A percentile compares a stretch with the other conserved stretches of the same genome.
These are phyloP conservation scores for Ceriops tagal DNA, from an alignment of 345 rosid species.

Conservation along the genomic window DNA sequence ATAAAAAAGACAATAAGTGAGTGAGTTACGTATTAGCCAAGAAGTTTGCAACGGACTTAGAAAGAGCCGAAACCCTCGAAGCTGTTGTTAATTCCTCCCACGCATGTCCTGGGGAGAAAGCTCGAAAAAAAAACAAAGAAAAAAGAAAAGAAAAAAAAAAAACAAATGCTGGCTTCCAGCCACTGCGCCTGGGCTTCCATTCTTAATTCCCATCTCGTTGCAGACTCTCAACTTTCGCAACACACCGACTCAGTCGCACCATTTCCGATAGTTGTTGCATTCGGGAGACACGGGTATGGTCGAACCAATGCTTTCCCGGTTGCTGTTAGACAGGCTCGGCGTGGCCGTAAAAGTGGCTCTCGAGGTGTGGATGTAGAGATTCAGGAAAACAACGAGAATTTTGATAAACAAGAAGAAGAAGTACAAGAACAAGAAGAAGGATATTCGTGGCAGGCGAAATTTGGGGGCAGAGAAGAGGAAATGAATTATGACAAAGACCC, in stretches of 20 bases:
- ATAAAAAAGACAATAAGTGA: too few relatives aligned
- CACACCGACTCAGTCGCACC: neutral
- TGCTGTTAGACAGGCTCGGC: constrained; percentile 1
- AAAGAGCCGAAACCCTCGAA: too few relatives aligned
- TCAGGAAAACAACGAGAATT: constrained; percentile 18
- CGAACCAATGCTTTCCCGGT: constrained; percentile 9
- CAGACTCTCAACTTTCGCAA: neutral
- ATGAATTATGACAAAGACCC: constrained; percentile 76
- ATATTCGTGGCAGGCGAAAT: constrained; percentile 25
- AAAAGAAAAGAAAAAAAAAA: neutral
- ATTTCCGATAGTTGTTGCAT: constrained; percentile 17
- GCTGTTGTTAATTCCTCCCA: too few relatives aligned
- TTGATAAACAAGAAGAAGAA: constrained; percentile 7
- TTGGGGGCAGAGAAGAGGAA: constrained; percentile 43
- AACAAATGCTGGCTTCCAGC: constrained; percentile 4
- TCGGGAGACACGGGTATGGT: neutral
- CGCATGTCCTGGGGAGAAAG: neutral
- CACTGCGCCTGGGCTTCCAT: neutral
- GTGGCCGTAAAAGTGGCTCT: constrained; percentile 8
- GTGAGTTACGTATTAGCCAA: too few relatives aligned
- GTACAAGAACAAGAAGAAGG: constrained; percentile 8
- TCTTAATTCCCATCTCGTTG: neutral
- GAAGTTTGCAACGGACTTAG: too few relatives aligned
- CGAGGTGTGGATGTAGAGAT: constrained; percentile 24
- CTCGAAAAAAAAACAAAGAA: too few relatives aligned